phyloP scores from a whole-genome alignment of 768 basidiomycete genomes.

The Suillus alpinus region DNA sequence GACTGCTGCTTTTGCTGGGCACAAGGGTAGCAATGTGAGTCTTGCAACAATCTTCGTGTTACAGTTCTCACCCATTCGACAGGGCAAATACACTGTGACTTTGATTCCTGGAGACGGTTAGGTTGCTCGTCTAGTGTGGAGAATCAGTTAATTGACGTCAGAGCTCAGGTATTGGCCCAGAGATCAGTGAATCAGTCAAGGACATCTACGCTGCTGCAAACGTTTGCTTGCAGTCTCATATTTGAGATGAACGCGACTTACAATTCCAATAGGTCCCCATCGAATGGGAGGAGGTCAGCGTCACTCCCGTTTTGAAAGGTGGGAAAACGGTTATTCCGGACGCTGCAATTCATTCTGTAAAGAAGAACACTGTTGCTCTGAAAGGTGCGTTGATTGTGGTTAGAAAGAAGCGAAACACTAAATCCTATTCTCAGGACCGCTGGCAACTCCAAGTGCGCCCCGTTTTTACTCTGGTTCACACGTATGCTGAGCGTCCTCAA shows the following conservation, averaged over 20 bases:
- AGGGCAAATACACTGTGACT: slow-evolving; percentile 98
- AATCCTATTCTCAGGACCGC: slow-evolving; percentile 57
- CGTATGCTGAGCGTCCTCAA: slow-evolving; percentile 31
- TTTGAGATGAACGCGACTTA: slow-evolving; percentile 13
- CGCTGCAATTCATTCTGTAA: slow-evolving; percentile 83
- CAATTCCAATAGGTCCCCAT: slow-evolving; percentile 78
- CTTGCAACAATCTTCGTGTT: background rate
- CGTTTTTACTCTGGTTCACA: slow-evolving; percentile 7
- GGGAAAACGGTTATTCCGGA: slow-evolving; percentile 98
- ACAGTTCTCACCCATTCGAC: slow-evolving; percentile 4
- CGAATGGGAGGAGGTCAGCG: slow-evolving; percentile 98
- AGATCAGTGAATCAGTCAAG: slow-evolving; percentile 96
- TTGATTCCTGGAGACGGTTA: slow-evolving; percentile 95
- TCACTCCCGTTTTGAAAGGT: slow-evolving; percentile 88
- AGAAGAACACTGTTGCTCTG: slow-evolving; percentile 95
- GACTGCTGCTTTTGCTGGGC: slow-evolving; percentile 86
- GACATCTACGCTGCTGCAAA: slow-evolving; percentile 88
- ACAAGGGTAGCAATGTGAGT: slow-evolving; percentile 84
- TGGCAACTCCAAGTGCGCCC: slow-evolving; percentile 92
- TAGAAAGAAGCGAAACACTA: background rate
- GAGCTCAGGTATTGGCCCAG: slow-evolving; percentile 88
- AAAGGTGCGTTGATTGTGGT: slow-evolving; percentile 61
- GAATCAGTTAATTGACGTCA: slow-evolving; percentile 16
- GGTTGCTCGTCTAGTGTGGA: slow-evolving; percentile 22
- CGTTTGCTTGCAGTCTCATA: slow-evolving; percentile 37